Conservation (phyloP, 139 green algal species). For the Volvox reticuliferus region DNA sequence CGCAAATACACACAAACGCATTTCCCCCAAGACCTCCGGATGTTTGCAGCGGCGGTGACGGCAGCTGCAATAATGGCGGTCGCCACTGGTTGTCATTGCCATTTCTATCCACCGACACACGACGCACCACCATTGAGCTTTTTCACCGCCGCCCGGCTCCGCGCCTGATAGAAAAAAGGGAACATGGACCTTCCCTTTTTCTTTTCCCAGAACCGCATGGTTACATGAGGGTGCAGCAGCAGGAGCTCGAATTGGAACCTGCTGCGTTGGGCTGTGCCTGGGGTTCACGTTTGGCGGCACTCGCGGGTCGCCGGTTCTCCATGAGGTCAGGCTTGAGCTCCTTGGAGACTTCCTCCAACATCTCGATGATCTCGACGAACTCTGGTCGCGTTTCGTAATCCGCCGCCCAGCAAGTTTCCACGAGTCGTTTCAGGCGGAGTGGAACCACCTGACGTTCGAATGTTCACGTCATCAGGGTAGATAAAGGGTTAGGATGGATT, state of each 20-base stretch:
- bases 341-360: slow-evolving; percentile 51
- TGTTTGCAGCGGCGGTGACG: too few species aligned
- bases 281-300: background rate
- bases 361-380: slow-evolving; percentile 60
- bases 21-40: too few species aligned
- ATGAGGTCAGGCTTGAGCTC: slow-evolving; percentile 28
- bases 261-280: background rate
- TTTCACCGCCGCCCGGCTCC: background rate
- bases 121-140: background rate
- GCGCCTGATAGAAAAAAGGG: background rate
- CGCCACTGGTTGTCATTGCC: too few species aligned
- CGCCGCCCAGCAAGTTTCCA: slow-evolving; percentile 73
- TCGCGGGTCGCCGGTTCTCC: slow-evolving; percentile 2
- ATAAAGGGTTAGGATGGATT: background rate
- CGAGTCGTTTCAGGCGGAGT: slow-evolving; percentile 62
- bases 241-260: background rate
- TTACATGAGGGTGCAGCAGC: slow-evolving; percentile 35
- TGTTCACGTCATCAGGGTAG: too few species aligned
- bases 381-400: slow-evolving; percentile 69
- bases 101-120: background rate
- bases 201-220: background rate
- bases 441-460: slow-evolving; percentile 45
- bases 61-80: too few species aligned
- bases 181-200: background rate
- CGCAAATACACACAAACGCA: background rate